Conservation (phyloP, 257 asterid genomes). For the Capsicum baccatum region DNA sequence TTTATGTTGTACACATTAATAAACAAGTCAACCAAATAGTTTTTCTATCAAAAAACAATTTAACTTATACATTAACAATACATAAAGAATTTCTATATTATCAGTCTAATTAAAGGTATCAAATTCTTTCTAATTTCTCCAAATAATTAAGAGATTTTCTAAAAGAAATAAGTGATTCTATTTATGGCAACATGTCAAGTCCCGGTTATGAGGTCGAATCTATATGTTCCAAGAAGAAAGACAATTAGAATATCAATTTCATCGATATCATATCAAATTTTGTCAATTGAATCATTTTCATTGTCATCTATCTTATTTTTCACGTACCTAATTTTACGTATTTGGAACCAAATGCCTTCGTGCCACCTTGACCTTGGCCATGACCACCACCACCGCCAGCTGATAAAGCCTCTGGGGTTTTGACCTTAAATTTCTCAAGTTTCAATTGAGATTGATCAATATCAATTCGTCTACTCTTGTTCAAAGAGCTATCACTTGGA, state of each 20-base stretch:
- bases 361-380: constrained; percentile 2
- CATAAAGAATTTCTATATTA: neutral
- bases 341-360: neutral
- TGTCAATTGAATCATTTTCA: no score
- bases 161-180: no score
- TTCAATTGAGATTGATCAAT: constrained; percentile 11
- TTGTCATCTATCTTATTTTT: neutral
- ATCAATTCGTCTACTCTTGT: constrained; percentile 16
- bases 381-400: neutral
- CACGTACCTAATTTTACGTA: neutral
- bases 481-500: constrained; percentile 5
- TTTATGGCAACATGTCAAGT: no score
- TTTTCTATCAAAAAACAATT: neutral
- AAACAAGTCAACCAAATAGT: neutral
- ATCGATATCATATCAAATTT: neutral
- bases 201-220: no score
- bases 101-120: neutral
- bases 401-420: constrained; percentile 26
- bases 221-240: no score
- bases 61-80: neutral
- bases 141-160: no score
- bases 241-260: no score
- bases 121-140: no score
- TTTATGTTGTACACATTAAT: neutral
- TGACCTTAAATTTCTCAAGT: constrained; percentile 20